These are phyloP conservation scores for Pseudomonodictys pantanalensis DNA, from an alignment of 495 filamentous ascomycete genomes.

Conservation along the genomic window DNA sequence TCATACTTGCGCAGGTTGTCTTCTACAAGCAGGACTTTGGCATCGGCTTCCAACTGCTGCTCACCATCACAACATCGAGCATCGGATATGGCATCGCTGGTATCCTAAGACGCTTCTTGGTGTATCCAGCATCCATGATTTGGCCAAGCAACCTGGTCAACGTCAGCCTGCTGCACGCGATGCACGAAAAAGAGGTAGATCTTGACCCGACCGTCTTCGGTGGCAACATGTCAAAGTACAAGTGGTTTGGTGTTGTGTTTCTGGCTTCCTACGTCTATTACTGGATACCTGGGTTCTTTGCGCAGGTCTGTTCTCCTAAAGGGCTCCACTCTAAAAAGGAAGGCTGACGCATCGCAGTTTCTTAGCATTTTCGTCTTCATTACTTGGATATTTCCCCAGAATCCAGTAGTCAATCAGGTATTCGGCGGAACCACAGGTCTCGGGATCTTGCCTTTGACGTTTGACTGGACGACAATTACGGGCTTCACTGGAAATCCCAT, in stretches of 20 bases:
- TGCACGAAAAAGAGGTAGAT: slow-evolving; percentile 41
- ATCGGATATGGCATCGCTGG: slow-evolving; percentile 28
- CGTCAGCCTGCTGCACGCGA: slow-evolving; percentile 45
- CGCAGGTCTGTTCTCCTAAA: slow-evolving; percentile 9
- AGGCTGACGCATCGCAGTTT: slow-evolving; percentile 40
- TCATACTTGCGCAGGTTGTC: slow-evolving; percentile 57
- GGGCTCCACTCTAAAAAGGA: neutral
- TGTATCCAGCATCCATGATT: slow-evolving; percentile 42
- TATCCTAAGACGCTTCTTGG: slow-evolving; percentile 14
- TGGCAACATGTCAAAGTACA: slow-evolving; percentile 56
- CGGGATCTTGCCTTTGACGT: slow-evolving; percentile 59
- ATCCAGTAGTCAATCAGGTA: slow-evolving; percentile 65
- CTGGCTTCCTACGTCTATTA: slow-evolving; percentile 54
- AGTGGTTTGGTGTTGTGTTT: slow-evolving; percentile 57
- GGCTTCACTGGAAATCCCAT: slow-evolving; percentile 58
- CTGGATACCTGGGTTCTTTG: slow-evolving; percentile 59
- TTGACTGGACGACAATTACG: slow-evolving; percentile 64
- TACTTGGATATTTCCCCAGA: slow-evolving; percentile 61
- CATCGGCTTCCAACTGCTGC: slow-evolving; percentile 15
- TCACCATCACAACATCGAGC: slow-evolving; percentile 15
- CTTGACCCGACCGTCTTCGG: slow-evolving; percentile 50
- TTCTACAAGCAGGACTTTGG: slow-evolving; percentile 26
- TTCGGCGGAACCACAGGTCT: slow-evolving; percentile 65
- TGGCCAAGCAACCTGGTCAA: slow-evolving; percentile 40
- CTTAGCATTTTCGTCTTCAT: slow-evolving; percentile 60